Base-by-base conservation (phyloP, 2,329 filamentous ascomycete species). In the Thermoascus crustaceus region DNA sequence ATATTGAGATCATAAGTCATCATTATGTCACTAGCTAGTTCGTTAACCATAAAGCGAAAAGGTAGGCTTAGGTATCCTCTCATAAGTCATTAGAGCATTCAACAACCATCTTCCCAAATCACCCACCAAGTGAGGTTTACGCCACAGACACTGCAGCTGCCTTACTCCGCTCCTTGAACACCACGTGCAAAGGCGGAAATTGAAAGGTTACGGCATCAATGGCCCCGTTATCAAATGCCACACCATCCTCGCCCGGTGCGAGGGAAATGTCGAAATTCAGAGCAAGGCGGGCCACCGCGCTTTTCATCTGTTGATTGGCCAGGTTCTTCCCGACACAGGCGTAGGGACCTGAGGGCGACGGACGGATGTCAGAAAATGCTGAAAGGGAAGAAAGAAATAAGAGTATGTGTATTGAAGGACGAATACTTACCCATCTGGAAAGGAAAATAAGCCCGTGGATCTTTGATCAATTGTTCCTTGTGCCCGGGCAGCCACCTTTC, bases 231-330 rank as follows among this genome's bases (percentile, higher is more conserved):
- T 41, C 39, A 23, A 41, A 41, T 14, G 39, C 18, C 3, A 31
- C 25, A 3, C 36, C 36, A 26, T 27, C 19, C n/a, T 41, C 34
- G 13, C 34, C 41, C 11, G 43, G 39, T 19, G 42, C 33, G 7
- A 46, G 27, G 7, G n/a, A n/a, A 11, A 46, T 10, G 17, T 43
- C 37, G 6, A 40, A 46, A 14, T 36, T 31, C 3, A 32, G 21
- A 8, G 38, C 42, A 7, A 34, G 32, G 4, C 24, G 32, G 9
- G 40, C 41, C 1, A 52, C 36, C 4, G 48, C 48, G 8, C 45
- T 40, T 7, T 49, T 38, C 7, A 53, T 27, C 20, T 50, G 45
- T 46, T 50, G 52, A 29, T 51, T 36, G 5, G 50, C 50, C 1
- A 53, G 41, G 7, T 35, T 32, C 32, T 43, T 49, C 1, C 50